These are phyloP conservation scores for Flueggea neowawraea DNA, from an alignment of 441 rosid species.

Conservation along the genomic window DNA sequence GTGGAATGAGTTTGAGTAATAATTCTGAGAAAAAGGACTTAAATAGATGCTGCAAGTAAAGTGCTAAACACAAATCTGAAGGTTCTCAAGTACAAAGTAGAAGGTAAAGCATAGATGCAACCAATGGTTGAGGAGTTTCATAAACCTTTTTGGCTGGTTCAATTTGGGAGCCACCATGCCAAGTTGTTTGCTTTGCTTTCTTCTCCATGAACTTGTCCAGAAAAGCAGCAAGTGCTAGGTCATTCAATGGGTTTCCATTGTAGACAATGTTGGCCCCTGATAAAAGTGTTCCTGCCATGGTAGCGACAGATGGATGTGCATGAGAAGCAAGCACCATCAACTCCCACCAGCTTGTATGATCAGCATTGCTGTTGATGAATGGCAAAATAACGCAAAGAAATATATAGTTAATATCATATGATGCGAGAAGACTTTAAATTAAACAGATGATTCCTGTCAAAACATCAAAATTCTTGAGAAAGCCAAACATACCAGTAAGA, in stretches of 20 bases:
- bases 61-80: neutral
- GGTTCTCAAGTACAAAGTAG: neutral
- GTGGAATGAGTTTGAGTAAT: neutral
- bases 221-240: slow-evolving; percentile 76
- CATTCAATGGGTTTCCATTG: slow-evolving; percentile 87
- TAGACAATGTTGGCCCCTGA: slow-evolving; percentile 86
- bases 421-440: no score
- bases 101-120: slow-evolving; percentile 1
- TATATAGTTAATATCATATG: no score
- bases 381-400: neutral
- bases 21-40: neutral
- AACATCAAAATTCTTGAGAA: slow-evolving; percentile 6
- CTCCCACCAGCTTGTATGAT: slow-evolving; percentile 95
- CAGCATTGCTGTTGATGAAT: slow-evolving; percentile 68
- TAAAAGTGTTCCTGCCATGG: slow-evolving; percentile 95
- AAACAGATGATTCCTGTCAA: neutral
- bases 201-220: slow-evolving; percentile 99
- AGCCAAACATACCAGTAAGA: slow-evolving; percentile 61
- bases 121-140: no score
- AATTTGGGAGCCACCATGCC: slow-evolving; percentile 99
- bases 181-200: slow-evolving; percentile 74
- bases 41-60: neutral
- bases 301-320: slow-evolving; percentile 92
- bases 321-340: slow-evolving; percentile 83
- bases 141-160: slow-evolving; percentile 92